Percentiles rank a stretch among this genome's conserved stretches.
phyloP scores from a whole-genome alignment of 306 rosid genomes.

The Prunus armeniaca region DNA sequence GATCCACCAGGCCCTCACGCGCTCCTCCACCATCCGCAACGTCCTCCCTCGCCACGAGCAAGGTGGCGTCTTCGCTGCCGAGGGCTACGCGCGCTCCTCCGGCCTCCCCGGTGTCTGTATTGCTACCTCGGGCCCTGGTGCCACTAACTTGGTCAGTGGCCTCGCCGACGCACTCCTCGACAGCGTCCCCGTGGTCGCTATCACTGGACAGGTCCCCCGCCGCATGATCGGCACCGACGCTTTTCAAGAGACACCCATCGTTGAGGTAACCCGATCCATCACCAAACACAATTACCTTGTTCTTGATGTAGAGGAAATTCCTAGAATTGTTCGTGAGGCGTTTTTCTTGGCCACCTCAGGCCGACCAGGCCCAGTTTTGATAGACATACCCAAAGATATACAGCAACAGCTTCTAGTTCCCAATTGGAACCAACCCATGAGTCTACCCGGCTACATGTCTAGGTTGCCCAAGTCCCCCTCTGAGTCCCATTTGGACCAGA shows the following conservation, averaged over 20 bases:
- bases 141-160: constrained; percentile 78
- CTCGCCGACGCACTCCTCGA: constrained; percentile 76
- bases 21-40: constrained; percentile 54
- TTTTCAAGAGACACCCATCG: constrained; percentile 86
- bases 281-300: constrained; percentile 89
- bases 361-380: constrained; percentile 78
- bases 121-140: constrained; percentile 91
- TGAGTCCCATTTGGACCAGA: constrained; percentile 46
- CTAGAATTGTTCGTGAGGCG: constrained; percentile 67
- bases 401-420: constrained; percentile 90
- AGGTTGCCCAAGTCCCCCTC: constrained; percentile 57
- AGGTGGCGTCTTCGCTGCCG: constrained; percentile 81
- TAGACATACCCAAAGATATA: constrained; percentile 80
- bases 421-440: constrained; percentile 48
- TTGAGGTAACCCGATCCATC: constrained; percentile 82
- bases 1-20: constrained; percentile 84
- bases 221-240: constrained; percentile 92
- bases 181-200: constrained; percentile 62
- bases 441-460: constrained; percentile 53
- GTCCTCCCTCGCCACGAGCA: constrained; percentile 86
- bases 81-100: constrained; percentile 75
- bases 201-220: constrained; percentile 82
- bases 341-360: constrained; percentile 74
- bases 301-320: constrained; percentile 88
- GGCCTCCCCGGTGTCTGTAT: constrained; percentile 79